phyloP scores from a whole-genome alignment of 2,329 filamentous ascomycete genomes.

The Didymella sp. region DNA sequence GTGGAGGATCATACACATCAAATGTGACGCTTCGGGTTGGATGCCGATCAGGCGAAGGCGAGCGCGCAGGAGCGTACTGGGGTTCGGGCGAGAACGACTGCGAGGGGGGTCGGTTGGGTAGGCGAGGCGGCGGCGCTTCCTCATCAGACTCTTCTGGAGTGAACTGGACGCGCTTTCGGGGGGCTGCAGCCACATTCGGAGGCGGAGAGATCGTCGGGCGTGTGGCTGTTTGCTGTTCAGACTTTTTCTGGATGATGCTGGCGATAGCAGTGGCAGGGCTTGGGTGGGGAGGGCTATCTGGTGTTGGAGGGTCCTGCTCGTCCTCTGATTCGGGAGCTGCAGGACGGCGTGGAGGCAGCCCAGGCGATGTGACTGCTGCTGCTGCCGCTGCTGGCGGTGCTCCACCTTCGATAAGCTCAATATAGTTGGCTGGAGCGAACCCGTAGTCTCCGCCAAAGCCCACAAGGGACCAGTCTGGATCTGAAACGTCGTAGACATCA shows the following conservation, averaged over 20 bases:
- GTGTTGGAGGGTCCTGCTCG: conserved; percentile 52
- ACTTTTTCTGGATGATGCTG: conserved; percentile 58
- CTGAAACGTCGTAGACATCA: conserved; percentile 85
- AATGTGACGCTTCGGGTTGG: conserved; percentile 51
- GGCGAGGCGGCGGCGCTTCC: conserved; percentile 63
- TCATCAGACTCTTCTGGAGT: conserved; percentile 73
- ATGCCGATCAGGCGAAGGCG: conserved; percentile 47
- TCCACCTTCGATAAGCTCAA: conserved; percentile 69
- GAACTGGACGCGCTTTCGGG: conserved; percentile 60
- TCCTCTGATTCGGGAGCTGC: conserved; percentile 55
- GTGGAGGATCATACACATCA: conserved; percentile 51
- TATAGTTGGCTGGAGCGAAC: conserved; percentile 96
- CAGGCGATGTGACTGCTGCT: conserved; percentile 53
- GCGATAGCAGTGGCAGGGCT: conserved; percentile 67
- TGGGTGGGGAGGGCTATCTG: conserved; percentile 55
- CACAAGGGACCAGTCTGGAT: conserved; percentile 96
- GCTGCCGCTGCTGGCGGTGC: conserved; percentile 40
- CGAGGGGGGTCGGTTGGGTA: conserved; percentile 69
- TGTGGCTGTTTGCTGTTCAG: conserved; percentile 48
- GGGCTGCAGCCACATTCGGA: conserved; percentile 57
- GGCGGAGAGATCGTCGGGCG: conserved; percentile 55
- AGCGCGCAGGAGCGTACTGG: conserved; percentile 51
- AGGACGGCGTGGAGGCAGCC: conserved; percentile 51
- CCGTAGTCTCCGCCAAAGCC: conserved; percentile 85
- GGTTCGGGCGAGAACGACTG: conserved; percentile 60